phyloP scores from a whole-genome alignment of 164 flowering plant species.

The Warburgia ugandensis region DNA sequence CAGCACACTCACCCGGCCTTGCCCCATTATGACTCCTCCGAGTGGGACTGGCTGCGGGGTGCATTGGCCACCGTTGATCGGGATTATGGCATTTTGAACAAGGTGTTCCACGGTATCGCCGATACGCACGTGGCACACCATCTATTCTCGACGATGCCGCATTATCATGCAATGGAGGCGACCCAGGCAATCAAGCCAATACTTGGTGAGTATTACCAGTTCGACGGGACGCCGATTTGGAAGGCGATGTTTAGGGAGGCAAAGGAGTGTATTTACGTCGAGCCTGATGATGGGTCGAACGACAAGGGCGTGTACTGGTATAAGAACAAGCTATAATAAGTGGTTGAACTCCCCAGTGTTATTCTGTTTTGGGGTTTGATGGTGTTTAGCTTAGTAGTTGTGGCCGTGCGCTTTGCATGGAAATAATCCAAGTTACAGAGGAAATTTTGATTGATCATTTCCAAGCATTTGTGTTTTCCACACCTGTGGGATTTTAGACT shows the following conservation, averaged over 20 bases:
- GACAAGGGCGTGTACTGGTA: constrained; percentile 73
- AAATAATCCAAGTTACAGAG: too few species aligned
- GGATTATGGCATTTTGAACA: constrained; percentile 70
- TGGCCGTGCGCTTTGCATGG: not conserved
- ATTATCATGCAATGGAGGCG: constrained; percentile 82
- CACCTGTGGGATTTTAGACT: too few species aligned
- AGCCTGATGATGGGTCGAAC: constrained; percentile 44
- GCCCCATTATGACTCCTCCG: constrained; percentile 72
- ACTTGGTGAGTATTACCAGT: constrained; percentile 62
- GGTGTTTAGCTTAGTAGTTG: not conserved
- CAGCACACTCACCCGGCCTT: constrained; percentile 84
- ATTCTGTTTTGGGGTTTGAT: too few species aligned
- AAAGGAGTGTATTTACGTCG: constrained; percentile 72
- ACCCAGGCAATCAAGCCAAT: constrained; percentile 70
- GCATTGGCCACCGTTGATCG: constrained; percentile 79
- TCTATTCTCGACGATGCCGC: constrained; percentile 79
- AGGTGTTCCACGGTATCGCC: constrained; percentile 74
- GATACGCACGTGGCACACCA: constrained; percentile 86
- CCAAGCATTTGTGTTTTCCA: too few species aligned
- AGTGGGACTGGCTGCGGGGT: constrained; percentile 91
- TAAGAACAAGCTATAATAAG: constrained; percentile 31
- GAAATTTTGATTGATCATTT: too few species aligned
- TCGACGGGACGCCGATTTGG: constrained; percentile 52
- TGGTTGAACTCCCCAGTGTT: too few species aligned
- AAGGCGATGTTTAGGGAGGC: constrained; percentile 76